phyloP scores from a whole-genome alignment of 306 rosid species.

The Argentina anserina region DNA sequence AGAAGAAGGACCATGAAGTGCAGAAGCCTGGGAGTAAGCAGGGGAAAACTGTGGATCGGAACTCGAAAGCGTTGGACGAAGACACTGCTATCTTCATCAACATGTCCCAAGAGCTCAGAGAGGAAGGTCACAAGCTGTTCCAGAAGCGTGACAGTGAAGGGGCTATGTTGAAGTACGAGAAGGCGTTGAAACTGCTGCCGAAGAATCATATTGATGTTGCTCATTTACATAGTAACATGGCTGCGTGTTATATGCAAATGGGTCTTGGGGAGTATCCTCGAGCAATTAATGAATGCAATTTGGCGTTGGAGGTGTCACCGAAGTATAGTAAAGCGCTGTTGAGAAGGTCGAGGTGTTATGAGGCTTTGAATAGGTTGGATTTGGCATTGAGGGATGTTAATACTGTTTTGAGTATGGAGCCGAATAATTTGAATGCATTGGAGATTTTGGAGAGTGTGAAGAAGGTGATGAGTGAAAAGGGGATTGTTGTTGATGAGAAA shows the following conservation, averaged over 20 bases:
- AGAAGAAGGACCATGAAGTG: slow-evolving; percentile 52
- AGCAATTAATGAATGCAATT: slow-evolving; percentile 73
- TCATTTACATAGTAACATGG: slow-evolving; percentile 67
- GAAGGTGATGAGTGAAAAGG: slow-evolving; percentile 52
- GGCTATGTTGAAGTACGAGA: slow-evolving; percentile 74
- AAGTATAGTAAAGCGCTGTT: slow-evolving; percentile 62
- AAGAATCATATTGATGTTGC: slow-evolving; percentile 71
- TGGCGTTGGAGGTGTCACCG: slow-evolving; percentile 66
- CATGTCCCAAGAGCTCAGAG: slow-evolving; percentile 80
- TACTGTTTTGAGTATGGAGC: slow-evolving; percentile 55
- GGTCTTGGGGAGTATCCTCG: slow-evolving; percentile 82
- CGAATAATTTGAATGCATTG: slow-evolving; percentile 58
- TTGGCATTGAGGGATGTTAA: slow-evolving; percentile 78
- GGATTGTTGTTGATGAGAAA: slow-evolving; percentile 53
- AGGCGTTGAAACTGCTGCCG: slow-evolving; percentile 77
- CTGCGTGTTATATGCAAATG: slow-evolving; percentile 73
- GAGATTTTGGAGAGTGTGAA: slow-evolving; percentile 65
- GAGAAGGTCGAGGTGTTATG: slow-evolving; percentile 69
- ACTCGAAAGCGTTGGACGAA: slow-evolving; percentile 60
- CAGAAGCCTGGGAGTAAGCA: slow-evolving; percentile 36
- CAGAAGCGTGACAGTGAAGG: slow-evolving; percentile 73
- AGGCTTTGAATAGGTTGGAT: slow-evolving; percentile 65
- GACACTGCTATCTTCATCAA: slow-evolving; percentile 83
- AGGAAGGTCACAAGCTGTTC: slow-evolving; percentile 68
- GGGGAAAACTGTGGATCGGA: slow-evolving; percentile 33